A percentile compares a stretch with the other conserved stretches of the same genome.
phyloP scores from a whole-genome alignment of 306 rosid genomes.

The Cyclanthera cordifolia region DNA sequence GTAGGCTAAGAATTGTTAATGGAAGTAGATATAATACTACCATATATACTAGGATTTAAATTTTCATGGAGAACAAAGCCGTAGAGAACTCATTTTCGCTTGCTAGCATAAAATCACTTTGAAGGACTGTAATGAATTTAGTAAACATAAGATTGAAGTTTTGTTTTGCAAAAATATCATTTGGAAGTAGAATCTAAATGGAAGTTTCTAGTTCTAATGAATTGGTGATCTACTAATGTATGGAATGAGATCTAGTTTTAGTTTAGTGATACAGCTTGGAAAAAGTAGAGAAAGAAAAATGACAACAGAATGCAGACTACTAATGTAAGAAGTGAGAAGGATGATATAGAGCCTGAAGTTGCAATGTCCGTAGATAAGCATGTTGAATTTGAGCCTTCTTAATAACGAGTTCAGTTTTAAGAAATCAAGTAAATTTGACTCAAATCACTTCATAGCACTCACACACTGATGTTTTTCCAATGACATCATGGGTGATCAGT shows the following conservation, averaged over 20 bases:
- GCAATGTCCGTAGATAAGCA: background rate
- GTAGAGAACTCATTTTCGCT: background rate
- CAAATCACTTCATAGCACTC: background rate
- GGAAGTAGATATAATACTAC: background rate
- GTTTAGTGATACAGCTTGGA: background rate
- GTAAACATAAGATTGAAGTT: no score
- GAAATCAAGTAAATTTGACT: background rate
- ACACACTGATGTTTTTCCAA: background rate
- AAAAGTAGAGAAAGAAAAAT: background rate
- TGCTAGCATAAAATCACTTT: background rate
- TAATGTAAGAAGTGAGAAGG: background rate
- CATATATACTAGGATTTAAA: background rate
- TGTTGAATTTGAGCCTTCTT: no score
- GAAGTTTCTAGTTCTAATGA: background rate
- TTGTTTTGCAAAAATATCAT: background rate
- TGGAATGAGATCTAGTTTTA: background rate
- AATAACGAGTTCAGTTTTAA: background rate
- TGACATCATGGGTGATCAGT: background rate
- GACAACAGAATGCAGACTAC: background rate
- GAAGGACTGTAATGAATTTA: no score
- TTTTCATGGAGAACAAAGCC: background rate
- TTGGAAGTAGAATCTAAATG: slow-evolving; percentile 1
- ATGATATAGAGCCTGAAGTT: background rate
- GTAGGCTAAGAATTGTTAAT: background rate
- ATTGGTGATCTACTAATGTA: background rate